Percentiles rank a stretch among this genome's conserved stretches.
phyloP scores from a whole-genome alignment of 1,284 basidiomycete genomes.

The Tylopilus orsonianus region DNA sequence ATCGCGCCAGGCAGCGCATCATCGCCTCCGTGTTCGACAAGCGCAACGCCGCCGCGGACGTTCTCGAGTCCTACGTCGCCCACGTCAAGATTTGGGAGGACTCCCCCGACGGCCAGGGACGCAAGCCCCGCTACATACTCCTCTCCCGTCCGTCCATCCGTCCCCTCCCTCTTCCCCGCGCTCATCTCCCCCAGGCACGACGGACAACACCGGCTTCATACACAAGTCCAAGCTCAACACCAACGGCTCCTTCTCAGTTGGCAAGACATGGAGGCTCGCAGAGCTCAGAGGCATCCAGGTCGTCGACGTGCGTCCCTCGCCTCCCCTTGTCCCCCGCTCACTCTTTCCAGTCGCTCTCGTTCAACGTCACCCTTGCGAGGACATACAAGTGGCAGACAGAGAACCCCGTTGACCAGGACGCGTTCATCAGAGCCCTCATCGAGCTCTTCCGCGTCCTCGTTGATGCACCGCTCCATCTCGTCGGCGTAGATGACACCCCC shows the following conservation, averaged over 20 bases:
- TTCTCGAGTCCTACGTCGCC: slow-evolving; percentile 78
- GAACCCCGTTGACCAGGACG: slow-evolving; percentile 63
- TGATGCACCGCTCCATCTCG: slow-evolving; percentile 51
- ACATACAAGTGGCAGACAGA: slow-evolving; percentile 90
- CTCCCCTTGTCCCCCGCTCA: slow-evolving; percentile 5
- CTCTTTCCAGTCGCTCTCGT: slow-evolving; percentile 53
- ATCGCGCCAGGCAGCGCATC: slow-evolving; percentile 62
- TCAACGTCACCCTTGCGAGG: slow-evolving; percentile 81
- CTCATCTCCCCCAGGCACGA: slow-evolving; percentile 50
- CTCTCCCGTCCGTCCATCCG: slow-evolving; percentile 71
- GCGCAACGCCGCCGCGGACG: slow-evolving; percentile 57
- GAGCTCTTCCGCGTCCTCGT: slow-evolving; percentile 69
- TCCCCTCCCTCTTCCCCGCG: slow-evolving; percentile 5
- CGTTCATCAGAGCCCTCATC: slow-evolving; percentile 70
- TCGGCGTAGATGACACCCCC: slow-evolving; percentile 46
- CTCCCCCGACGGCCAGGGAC: slow-evolving; percentile 61
- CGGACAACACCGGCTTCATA: slow-evolving; percentile 67
- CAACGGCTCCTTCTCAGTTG: slow-evolving; percentile 94
- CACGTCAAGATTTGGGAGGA: slow-evolving; percentile 93
- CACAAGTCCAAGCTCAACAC: slow-evolving; percentile 97
- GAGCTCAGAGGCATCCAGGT: slow-evolving; percentile 84
- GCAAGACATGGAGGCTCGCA: slow-evolving; percentile 92
- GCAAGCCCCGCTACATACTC: slow-evolving; percentile 85
- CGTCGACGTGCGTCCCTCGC: slow-evolving; percentile 49
- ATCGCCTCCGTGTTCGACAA: slow-evolving; percentile 81